phyloP scores from a whole-genome alignment of 2,329 filamentous ascomycete genomes.

The Fusarium sp. region DNA sequence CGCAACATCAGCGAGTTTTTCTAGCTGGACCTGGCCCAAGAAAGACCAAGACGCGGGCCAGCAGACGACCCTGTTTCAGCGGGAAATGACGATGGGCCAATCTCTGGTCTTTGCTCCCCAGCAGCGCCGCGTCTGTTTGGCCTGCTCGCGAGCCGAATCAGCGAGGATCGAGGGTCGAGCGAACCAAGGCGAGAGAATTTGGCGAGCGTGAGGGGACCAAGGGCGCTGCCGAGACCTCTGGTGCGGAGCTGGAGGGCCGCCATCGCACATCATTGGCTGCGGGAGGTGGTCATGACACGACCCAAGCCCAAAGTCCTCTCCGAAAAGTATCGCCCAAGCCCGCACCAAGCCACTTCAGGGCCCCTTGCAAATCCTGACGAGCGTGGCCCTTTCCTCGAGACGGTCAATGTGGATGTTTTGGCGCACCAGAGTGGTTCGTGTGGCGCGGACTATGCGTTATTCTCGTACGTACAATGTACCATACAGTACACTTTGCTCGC shows the following conservation, averaged over 20 bases:
- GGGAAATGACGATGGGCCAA: conserved; percentile 51
- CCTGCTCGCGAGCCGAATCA: conserved; percentile 15
- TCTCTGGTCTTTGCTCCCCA: conserved; percentile 41
- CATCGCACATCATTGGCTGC: conserved; percentile 35
- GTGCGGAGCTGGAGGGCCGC: conserved; percentile 36
- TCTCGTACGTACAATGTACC: conserved; percentile 23
- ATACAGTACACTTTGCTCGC: background rate
- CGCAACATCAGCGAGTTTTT: conserved; percentile 27
- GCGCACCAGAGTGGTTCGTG: conserved; percentile 22
- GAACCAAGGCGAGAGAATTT: conserved; percentile 8
- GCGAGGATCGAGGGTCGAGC: conserved; percentile 19
- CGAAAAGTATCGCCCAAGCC: conserved; percentile 5
- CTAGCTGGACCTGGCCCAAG: too few species aligned
- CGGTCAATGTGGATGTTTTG: conserved; percentile 34
- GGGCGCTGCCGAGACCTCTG: conserved; percentile 42
- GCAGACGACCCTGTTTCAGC: conserved; percentile 50
- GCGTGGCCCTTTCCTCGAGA: conserved; percentile 3
- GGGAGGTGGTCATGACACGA: conserved; percentile 40
- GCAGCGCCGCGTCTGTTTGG: conserved; percentile 31
- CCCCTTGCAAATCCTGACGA: conserved; percentile 7
- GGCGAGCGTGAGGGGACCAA: conserved; percentile 13
- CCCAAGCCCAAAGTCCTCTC: conserved; percentile 30
- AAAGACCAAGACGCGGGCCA: conserved; percentile 45
- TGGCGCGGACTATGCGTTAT: conserved; percentile 23
- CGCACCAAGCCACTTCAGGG: conserved; percentile 38